These are phyloP conservation scores for Lanmaoa pseudosensibilis DNA, from an alignment of 768 basidiomycete genomes.

Conservation along the genomic window DNA sequence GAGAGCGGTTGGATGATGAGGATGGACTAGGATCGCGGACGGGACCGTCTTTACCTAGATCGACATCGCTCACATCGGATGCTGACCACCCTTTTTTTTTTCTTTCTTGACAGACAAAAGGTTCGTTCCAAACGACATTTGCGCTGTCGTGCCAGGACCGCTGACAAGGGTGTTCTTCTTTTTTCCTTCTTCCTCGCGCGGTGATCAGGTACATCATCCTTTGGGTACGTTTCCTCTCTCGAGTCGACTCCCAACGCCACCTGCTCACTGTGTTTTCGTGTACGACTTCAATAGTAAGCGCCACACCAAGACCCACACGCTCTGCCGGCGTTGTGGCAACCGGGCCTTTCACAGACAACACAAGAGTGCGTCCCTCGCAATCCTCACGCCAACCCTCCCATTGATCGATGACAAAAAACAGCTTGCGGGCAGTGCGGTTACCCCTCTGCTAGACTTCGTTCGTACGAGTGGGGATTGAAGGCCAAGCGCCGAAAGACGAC, in stretches of 20 bases:
- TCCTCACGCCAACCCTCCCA: no score
- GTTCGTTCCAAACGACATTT: conserved; percentile 43
- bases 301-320: conserved; percentile 95
- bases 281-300: conserved; percentile 79
- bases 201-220: conserved; percentile 89
- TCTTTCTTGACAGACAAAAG: conserved; percentile 69
- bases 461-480: conserved; percentile 98
- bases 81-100: conserved; percentile 21
- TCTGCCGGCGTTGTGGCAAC: conserved; percentile 96
- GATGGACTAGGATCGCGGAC: background rate
- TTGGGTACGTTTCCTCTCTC: conserved; percentile 62
- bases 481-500: conserved; percentile 99
- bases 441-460: conserved; percentile 92
- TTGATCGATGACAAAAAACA: conserved; percentile 27
- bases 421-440: conserved; percentile 96
- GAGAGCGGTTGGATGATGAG: conserved; percentile 36
- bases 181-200: background rate
- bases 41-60: background rate
- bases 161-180: conserved; percentile 8
- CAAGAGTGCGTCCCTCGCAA: conserved; percentile 69
- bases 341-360: conserved; percentile 98
- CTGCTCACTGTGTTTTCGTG: background rate
- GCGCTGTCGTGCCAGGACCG: conserved; percentile 1
- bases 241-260: background rate
- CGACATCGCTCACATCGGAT: background rate